phyloP scores from a whole-genome alignment of 2,329 filamentous ascomycete genomes.

The Rutstroemia sp. region DNA sequence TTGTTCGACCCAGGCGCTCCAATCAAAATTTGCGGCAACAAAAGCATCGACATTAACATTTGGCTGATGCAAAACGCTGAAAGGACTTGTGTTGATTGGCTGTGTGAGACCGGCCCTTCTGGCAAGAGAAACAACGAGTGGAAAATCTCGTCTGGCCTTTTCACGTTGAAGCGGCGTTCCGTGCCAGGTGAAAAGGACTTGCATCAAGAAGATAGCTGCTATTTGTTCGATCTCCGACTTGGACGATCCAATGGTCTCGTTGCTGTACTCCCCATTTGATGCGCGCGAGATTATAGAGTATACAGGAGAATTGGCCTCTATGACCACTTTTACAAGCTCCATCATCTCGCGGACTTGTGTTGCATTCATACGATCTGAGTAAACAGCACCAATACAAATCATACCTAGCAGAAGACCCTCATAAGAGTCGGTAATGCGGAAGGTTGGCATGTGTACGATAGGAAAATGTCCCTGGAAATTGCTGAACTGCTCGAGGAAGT shows the following conservation, averaged over 20 bases:
- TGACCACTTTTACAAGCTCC: conserved; percentile 51
- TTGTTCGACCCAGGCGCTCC: conserved; percentile 62
- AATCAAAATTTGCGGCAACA: conserved; percentile 50
- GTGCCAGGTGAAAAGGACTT: conserved; percentile 61
- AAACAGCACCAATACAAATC: conserved; percentile 68
- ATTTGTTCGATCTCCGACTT: conserved; percentile 54
- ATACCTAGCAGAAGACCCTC: conserved; percentile 62
- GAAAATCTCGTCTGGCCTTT: conserved; percentile 51
- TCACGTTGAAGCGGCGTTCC: conserved; percentile 59
- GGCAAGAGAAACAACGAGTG: conserved; percentile 47
- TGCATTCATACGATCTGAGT: conserved; percentile 55
- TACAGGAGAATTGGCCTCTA: conserved; percentile 48
- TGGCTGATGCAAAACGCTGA: conserved; percentile 55
- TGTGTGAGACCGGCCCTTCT: conserved; percentile 50
- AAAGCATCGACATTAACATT: conserved; percentile 39
- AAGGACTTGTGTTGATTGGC: conserved; percentile 42
- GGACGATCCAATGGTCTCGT: conserved; percentile 31
- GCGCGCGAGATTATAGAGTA: conserved; percentile 39
- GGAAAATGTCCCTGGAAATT: conserved; percentile 70
- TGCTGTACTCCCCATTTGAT: conserved; percentile 33
- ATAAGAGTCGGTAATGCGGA: conserved; percentile 58
- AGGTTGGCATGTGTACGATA: conserved; percentile 64
- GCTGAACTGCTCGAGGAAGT: conserved; percentile 63
- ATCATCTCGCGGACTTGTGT: conserved; percentile 61
- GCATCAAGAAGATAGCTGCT: conserved; percentile 57